Evolutionary conservation across 2,329 filamentous ascomycete genomes (phyloP).

Genomic region (Calonectria crousiana): DNA sequence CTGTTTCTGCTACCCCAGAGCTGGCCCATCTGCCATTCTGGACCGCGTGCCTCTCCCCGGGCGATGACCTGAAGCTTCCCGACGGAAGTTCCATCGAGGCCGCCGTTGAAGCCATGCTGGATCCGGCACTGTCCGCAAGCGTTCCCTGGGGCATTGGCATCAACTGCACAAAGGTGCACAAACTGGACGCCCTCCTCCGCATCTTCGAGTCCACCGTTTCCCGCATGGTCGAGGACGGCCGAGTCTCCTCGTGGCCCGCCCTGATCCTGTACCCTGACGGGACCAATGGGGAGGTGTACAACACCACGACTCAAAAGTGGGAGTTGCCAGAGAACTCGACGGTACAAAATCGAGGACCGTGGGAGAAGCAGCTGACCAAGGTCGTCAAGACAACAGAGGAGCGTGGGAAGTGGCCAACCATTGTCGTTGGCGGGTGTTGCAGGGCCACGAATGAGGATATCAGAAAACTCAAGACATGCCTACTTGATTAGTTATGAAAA

Average conservation of each 20-base stretch:
- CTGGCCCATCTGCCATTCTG: slow-evolving; percentile 61
- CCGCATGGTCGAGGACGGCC: slow-evolving; percentile 50
- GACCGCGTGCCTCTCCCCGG: slow-evolving; percentile 74
- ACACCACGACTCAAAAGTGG: slow-evolving; percentile 73
- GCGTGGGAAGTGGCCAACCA: slow-evolving; percentile 56
- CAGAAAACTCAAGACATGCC: slow-evolving; percentile 42
- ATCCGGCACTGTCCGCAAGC: slow-evolving; percentile 33
- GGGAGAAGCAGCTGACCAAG: slow-evolving; percentile 59
- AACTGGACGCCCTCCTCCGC: slow-evolving; percentile 67
- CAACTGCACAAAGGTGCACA: slow-evolving; percentile 76
- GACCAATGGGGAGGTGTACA: slow-evolving; percentile 76
- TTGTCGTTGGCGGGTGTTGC: slow-evolving; percentile 67
- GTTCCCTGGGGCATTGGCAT: slow-evolving; percentile 74
- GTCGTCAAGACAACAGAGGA: slow-evolving; percentile 53
- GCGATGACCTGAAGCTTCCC: slow-evolving; percentile 64
- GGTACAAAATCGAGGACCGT: slow-evolving; percentile 47
- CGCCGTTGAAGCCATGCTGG: slow-evolving; percentile 54
- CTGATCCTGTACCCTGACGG: slow-evolving; percentile 77
- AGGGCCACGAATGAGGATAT: slow-evolving; percentile 57
- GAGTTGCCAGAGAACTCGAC: slow-evolving; percentile 52
- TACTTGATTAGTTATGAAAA: slow-evolving; percentile 24
- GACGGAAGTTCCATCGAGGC: slow-evolving; percentile 62
- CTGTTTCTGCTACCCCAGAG: slow-evolving; percentile 47
- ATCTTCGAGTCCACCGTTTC: slow-evolving; percentile 65
- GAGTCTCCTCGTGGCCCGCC: slow-evolving; percentile 58